These are phyloP conservation scores for Fistulina hepatica DNA, from an alignment of 1,284 basidiomycete species.

Conservation along the genomic window DNA sequence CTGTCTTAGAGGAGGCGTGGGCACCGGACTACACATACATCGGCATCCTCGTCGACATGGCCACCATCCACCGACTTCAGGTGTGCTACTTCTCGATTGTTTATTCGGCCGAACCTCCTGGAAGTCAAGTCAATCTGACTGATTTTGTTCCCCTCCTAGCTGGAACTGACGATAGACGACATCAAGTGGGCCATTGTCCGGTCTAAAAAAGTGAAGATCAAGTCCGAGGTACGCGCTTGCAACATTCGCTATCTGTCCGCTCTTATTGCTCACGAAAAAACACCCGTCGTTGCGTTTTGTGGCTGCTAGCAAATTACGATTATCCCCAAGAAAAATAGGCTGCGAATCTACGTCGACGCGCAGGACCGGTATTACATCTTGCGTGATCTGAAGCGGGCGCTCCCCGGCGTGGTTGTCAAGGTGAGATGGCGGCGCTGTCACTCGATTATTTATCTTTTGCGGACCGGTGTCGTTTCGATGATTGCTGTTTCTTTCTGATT, in stretches of 20 bases:
- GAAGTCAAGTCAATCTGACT: slow-evolving; percentile 4
- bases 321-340: slow-evolving; percentile 64
- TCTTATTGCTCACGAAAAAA: slow-evolving; percentile 4
- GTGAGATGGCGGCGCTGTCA: too few species aligned
- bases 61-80: slow-evolving; percentile 86
- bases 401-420: slow-evolving; percentile 85
- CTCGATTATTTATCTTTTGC: neutral
- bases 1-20: slow-evolving; percentile 94
- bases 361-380: slow-evolving; percentile 83
- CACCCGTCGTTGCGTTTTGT: too few species aligned
- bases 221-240: slow-evolving; percentile 51
- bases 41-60: slow-evolving; percentile 85
- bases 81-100: slow-evolving; percentile 26
- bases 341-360: slow-evolving; percentile 82
- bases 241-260: neutral
- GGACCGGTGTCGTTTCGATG: too few species aligned
- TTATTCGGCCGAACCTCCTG: too few species aligned
- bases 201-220: slow-evolving; percentile 88
- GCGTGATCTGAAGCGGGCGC: slow-evolving; percentile 71
- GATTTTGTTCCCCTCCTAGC: slow-evolving; percentile 33
- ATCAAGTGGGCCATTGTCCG: slow-evolving; percentile 87
- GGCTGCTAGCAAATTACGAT: slow-evolving; percentile 62
- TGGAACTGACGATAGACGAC: slow-evolving; percentile 89
- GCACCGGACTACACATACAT: slow-evolving; percentile 87
- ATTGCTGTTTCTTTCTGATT: neutral